Conservation (phyloP, 495 filamentous ascomycete genomes). For the Tetracladium marchalianum region DNA sequence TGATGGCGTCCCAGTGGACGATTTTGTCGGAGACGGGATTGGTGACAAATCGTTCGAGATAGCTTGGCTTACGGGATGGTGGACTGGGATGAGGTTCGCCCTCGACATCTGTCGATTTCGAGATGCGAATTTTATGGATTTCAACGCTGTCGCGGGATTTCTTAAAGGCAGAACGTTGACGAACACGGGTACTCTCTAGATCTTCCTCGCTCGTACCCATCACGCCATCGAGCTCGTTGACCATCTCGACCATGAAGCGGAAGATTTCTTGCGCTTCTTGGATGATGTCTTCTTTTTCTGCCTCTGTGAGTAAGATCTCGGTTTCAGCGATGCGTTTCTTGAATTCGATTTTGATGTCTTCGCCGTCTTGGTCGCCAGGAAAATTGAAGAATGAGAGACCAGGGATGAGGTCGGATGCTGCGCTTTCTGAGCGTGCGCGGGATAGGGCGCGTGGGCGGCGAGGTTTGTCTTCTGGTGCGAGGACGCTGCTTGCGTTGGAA, state of each 20-base stretch:
- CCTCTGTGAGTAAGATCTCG: slow-evolving; percentile 28
- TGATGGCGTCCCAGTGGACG: too few relatives aligned
- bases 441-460: not conserved
- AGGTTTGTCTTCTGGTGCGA: not conserved
- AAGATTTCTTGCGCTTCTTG: slow-evolving; percentile 37
- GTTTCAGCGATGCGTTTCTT: slow-evolving; percentile 28
- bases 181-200: not conserved
- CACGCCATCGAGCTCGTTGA: slow-evolving; percentile 28
- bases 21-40: too few relatives aligned
- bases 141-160: too few relatives aligned
- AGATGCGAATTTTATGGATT: too few relatives aligned
- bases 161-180: not conserved
- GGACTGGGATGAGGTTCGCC: too few relatives aligned
- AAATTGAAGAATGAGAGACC: slow-evolving; percentile 27
- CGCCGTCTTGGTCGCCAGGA: slow-evolving; percentile 22
- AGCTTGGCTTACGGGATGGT: too few relatives aligned
- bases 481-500: not conserved
- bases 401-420: not conserved
- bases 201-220: slow-evolving; percentile 3
- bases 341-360: slow-evolving; percentile 30
- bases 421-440: not conserved
- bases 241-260: slow-evolving; percentile 24
- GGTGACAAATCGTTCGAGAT: too few relatives aligned
- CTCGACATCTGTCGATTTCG: too few relatives aligned
- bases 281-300: slow-evolving; percentile 37